Evolutionary conservation across 352 stramenopile species (phyloP).

Genomic region (Globisporangium middletonii): DNA sequence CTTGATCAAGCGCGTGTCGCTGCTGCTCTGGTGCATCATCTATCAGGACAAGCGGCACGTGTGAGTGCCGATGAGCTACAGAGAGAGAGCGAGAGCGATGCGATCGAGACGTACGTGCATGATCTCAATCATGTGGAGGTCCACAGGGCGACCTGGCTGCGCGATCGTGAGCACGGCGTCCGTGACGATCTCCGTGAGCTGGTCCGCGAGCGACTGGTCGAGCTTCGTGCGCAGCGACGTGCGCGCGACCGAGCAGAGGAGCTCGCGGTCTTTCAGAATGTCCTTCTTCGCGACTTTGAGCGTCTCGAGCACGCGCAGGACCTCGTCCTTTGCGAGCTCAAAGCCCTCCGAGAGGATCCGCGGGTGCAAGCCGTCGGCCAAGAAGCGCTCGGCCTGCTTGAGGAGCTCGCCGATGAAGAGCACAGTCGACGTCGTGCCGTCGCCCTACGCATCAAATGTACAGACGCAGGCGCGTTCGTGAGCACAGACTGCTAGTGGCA

Average conservation of each 20-base stretch:
- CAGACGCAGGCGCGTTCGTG: too few relatives aligned
- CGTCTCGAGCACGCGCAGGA: slow-evolving; percentile 91
- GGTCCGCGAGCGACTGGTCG: slow-evolving; percentile 84
- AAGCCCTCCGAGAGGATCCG: slow-evolving; percentile 97
- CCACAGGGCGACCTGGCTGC: slow-evolving; percentile 79
- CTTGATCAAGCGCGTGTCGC: slow-evolving; percentile 92
- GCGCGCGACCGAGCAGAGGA: slow-evolving; percentile 91
- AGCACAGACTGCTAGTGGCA: not conserved
- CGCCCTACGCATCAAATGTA: slow-evolving; percentile 46
- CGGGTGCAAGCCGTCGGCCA: slow-evolving; percentile 96
- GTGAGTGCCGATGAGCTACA: not conserved
- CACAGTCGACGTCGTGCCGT: slow-evolving; percentile 98
- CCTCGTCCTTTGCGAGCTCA: slow-evolving; percentile 95
- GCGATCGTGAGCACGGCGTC: slow-evolving; percentile 95
- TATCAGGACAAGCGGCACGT: slow-evolving; percentile 8
- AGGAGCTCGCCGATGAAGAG: slow-evolving; percentile 98
- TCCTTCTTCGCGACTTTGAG: slow-evolving; percentile 84
- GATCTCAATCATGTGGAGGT: slow-evolving; percentile 99
- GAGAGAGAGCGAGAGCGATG: not conserved
- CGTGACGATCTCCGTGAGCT: slow-evolving; percentile 96
- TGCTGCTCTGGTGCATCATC: slow-evolving; percentile 96
- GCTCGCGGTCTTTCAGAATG: slow-evolving; percentile 92
- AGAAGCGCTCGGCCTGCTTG: slow-evolving; percentile 96
- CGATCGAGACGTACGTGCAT: slow-evolving; percentile 85
- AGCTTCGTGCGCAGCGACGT: slow-evolving; percentile 98